A percentile compares a stretch with the other conserved stretches of the same genome.
These are phyloP conservation scores for Rhodocollybia butyracea DNA, from an alignment of 768 basidiomycete genomes.

Conservation along the genomic window DNA sequence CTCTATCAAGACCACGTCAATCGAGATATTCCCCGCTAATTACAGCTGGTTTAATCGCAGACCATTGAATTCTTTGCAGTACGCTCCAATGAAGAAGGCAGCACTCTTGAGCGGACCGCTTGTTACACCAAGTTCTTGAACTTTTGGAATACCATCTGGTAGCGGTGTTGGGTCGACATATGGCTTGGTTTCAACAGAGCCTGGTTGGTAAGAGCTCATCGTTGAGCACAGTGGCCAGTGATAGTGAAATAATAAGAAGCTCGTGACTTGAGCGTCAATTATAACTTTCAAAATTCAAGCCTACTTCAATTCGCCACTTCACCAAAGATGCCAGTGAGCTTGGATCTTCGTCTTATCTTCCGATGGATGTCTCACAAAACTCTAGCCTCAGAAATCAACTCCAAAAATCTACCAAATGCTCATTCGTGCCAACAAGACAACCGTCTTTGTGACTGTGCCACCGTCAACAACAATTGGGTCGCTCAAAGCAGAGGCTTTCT, in stretches of 20 bases:
- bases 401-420: constrained; percentile 66
- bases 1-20: no score
- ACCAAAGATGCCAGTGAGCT: no score
- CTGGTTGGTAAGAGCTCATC: constrained; percentile 54
- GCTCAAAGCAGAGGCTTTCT: constrained; percentile 63
- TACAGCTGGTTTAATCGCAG: constrained; percentile 22
- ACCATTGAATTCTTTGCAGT: constrained; percentile 98
- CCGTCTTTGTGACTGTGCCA: constrained; percentile 54
- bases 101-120: constrained; percentile 95
- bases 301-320: no score
- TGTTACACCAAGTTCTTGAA: constrained; percentile 84
- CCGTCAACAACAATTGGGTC: constrained; percentile 51
- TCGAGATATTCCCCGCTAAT: not conserved
- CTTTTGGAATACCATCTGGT: constrained; percentile 64
- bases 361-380: not conserved
- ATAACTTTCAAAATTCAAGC: constrained; percentile 11
- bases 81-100: constrained; percentile 93
- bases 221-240: constrained; percentile 17
- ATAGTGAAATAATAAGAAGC: not conserved
- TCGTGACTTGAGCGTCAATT: not conserved
- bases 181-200: constrained; percentile 42
- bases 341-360: not conserved
- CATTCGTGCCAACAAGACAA: constrained; percentile 73
- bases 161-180: constrained; percentile 67
- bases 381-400: constrained; percentile 29